Base-by-base conservation (phyloP, 2,329 filamentous ascomycete species). In the Botrytis porri region DNA sequence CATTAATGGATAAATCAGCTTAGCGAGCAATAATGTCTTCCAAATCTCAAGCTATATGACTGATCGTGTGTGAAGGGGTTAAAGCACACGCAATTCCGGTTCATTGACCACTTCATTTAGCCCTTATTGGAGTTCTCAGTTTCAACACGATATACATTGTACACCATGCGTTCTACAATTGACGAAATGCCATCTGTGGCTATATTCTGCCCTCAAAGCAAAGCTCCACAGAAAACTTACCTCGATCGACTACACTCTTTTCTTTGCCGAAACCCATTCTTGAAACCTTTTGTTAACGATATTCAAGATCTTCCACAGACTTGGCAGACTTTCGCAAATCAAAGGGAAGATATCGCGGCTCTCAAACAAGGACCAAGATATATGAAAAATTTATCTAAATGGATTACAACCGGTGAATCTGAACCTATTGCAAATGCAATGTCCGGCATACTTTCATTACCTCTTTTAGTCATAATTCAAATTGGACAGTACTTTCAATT, bases 401-500 rank as follows among this genome's bases (percentile, higher is more conserved):
- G 66, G 66, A 59, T 59, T 9, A 59, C 18, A 39, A 37, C 29
- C 10, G 57, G 54, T 25, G 51, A 41, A 59, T 61, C 63, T 1
- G 48, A 48, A 18, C 61, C 22, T 3, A 32, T 61, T 18, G 51
- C 71, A n/a, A 59, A 59, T 16, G 51, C 41, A 35, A 70, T 41
- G 32, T 74, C 73, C 7, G 65, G 70, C 18, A 74, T 73, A 43
- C 20, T 74, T 22, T 60, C 73, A 22, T 66, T 70, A 20, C 69
- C 69, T 22, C 69, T 45, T 12, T 20, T 70, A 32, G 54, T 70
- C 7, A 62, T 70, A 39, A 69, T 74, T 54, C 70, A 74, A 25
- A 69, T 73, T 8, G 57, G 37, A 14, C 73, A 74, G 54, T 73
- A 74, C 29, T 66, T 73, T 41, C 73, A 66, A n/a, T 74, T 73